Evolutionary conservation across 495 filamentous ascomycete species (phyloP).

Genomic region (Talaromyces borbonicus): DNA sequence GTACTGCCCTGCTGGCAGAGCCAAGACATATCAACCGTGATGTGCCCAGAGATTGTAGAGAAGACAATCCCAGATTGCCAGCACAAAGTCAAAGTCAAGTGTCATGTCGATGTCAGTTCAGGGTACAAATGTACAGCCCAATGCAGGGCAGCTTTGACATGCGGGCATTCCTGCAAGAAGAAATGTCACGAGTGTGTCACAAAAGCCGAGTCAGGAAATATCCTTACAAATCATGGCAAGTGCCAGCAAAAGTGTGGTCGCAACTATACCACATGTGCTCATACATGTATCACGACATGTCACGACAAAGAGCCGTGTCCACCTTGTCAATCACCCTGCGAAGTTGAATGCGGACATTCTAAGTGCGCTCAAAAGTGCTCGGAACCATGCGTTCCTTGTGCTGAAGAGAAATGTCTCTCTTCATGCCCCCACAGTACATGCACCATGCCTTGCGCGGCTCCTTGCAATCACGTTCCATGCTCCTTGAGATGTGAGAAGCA

Average conservation of each 20-base stretch:
- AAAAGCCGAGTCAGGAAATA: conserved; percentile 9
- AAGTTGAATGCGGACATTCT: conserved; percentile 54
- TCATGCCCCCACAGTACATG: conserved; percentile 48
- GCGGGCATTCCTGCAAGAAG: conserved; percentile 52
- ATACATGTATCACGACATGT: conserved; percentile 44
- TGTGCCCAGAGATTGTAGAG: conserved; percentile 29
- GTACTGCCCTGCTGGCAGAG: conserved; percentile 43
- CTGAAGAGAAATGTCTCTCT: conserved; percentile 44
- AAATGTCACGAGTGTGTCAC: conserved; percentile 39
- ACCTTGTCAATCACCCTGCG: conserved; percentile 46
- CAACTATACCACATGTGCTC: conserved; percentile 45
- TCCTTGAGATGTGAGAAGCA: conserved; percentile 46
- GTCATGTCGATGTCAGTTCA: conserved; percentile 31
- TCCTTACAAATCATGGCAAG: conserved; percentile 31
- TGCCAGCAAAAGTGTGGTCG: conserved; percentile 47
- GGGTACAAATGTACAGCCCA: conserved; percentile 33
- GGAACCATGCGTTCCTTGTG: conserved; percentile 59
- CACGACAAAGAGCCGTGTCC: conserved; percentile 44
- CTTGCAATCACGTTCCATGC: conserved; percentile 57
- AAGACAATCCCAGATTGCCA: conserved; percentile 41
- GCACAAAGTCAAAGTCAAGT: conserved; percentile 43
- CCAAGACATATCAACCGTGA: conserved; percentile 27
- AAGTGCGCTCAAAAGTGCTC: conserved; percentile 46
- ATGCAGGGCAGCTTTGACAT: conserved; percentile 40
- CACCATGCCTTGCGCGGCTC: conserved; percentile 54